Evolutionary conservation across 129 eudicot genomes (phyloP), one percentile per base, ranked within the genome.

Genomic region (Helichrysum umbraculigerum): DNA sequence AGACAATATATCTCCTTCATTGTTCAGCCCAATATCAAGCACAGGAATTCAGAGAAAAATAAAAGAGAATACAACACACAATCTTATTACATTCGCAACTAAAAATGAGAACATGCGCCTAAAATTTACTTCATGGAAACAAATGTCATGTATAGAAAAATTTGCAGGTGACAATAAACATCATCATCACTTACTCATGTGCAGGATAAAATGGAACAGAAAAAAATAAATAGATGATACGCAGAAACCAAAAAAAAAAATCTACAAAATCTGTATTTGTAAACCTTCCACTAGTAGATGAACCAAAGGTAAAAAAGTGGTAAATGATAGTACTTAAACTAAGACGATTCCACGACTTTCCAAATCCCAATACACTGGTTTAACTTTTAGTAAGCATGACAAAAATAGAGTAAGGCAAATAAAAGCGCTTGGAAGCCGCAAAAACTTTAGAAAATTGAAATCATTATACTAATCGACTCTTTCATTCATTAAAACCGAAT

Each of bases 401-500:
- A 57, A 57, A 57, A 7, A 16, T 57, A 57, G 11, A 56, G 25
- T 56, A 8, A 56, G 9, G 28, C 34, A 62, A 15, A 22, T 10
- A 62, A 29, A 62, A 14, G 39, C 12, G 39, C 35, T 62, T 22
- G 20, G 3, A 62, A 60, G 34, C 32, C 34, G 2, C 17, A 25
- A 15, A 60, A 9, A 60, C 10, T 60, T 60, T 1, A 6, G 66
- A 4, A 60, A 60, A 60, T 11, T 22, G 0, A 56, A n/a, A 9
- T 50, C 19, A n/a, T 3, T 1, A 9, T 54, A 54, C 50, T 63
- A 60, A 22, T 60, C 12, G 42, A 47, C 51, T 7, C 28, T 76
- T 76, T 54, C 74, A 21, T 29, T 67, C 80, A 76, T 20, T 29
- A 67, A 34, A 58, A 20, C 41, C 21, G 22, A 33, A 51, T 47